Conservation (phyloP, 2,329 filamentous ascomycete genomes). For the Hymenoscyphus albidus region DNA sequence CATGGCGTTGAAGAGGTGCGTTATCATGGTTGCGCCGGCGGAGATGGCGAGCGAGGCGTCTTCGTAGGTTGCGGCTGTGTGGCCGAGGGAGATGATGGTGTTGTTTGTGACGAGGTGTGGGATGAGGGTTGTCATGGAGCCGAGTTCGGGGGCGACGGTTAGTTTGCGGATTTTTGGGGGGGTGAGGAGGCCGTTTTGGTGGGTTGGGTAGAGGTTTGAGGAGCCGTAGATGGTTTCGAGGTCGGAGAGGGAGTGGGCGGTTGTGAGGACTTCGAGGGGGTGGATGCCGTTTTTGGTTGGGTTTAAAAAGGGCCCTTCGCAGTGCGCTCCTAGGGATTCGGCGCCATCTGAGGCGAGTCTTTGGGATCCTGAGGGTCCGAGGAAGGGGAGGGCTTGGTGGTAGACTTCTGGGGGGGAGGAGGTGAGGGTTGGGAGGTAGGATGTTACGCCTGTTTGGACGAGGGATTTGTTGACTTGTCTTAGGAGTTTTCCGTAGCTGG, state of each 20-base stretch:
- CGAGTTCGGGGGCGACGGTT: conserved; percentile 80
- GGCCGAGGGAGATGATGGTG: conserved; percentile 77
- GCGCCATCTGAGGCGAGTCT: conserved; percentile 66
- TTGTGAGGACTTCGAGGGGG: conserved; percentile 65
- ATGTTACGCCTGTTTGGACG: conserved; percentile 77
- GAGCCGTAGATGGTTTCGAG: conserved; percentile 69
- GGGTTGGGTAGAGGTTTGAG: conserved; percentile 53
- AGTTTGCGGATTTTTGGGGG: conserved; percentile 63
- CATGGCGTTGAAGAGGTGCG: conserved; percentile 94
- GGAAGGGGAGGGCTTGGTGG: conserved; percentile 70
- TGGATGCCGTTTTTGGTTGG: conserved; percentile 85
- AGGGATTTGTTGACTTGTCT: conserved; percentile 67
- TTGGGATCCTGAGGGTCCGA: conserved; percentile 64
- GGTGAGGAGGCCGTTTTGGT: conserved; percentile 36
- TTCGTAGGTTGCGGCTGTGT: conserved; percentile 85
- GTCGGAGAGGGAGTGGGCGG: conserved; percentile 58
- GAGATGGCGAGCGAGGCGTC: conserved; percentile 67
- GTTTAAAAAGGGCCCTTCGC: conserved; percentile 85
- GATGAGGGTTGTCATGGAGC: conserved; percentile 66
- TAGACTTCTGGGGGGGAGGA: conserved; percentile 81
- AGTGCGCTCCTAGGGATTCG: conserved; percentile 85
- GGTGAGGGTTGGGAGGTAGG: conserved; percentile 80
- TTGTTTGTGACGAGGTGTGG: conserved; percentile 58
- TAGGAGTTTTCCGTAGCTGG: conserved; percentile 69
- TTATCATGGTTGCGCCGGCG: conserved; percentile 84